A percentile compares a stretch with the other conserved stretches of the same genome.
Evolutionary conservation across 805 yeast genomes (phyloP).

Genomic region (Candida oleophila): DNA sequence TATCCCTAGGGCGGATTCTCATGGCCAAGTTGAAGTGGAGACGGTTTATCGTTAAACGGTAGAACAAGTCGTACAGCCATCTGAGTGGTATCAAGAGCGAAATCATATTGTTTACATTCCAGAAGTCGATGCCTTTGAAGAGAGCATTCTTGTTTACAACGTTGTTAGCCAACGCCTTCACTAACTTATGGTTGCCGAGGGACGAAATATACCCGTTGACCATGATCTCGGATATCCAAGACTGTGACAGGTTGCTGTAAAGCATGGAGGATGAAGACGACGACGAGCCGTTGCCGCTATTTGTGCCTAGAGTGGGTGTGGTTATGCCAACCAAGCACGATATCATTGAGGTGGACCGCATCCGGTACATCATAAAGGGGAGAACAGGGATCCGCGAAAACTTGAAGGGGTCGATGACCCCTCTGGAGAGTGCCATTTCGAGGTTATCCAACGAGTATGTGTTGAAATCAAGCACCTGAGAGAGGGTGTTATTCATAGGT

Average conservation of each 20-base stretch:
- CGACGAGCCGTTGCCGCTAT: background rate
- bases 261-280: background rate
- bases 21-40: constrained; percentile 28
- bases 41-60: constrained; percentile 31
- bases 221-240: constrained; percentile 32
- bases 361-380: constrained; percentile 38
- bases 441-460: constrained; percentile 22
- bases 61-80: constrained; percentile 35
- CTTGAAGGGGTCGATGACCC: constrained; percentile 35
- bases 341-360: constrained; percentile 32
- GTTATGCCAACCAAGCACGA: constrained; percentile 22
- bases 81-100: constrained; percentile 34
- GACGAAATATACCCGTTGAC: constrained; percentile 36
- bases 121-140: constrained; percentile 24
- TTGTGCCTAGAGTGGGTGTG: background rate
- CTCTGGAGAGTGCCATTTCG: constrained; percentile 29
- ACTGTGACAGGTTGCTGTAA: background rate
- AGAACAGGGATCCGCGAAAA: constrained; percentile 36
- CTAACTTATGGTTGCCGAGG: constrained; percentile 34
- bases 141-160: constrained; percentile 2
- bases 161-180: constrained; percentile 16
- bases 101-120: constrained; percentile 30
- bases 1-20: constrained; percentile 28
- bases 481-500: constrained; percentile 5
- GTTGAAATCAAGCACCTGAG: constrained; percentile 7